Base-by-base conservation (phyloP, 129 eudicot genomes). In the Centella asiatica region DNA sequence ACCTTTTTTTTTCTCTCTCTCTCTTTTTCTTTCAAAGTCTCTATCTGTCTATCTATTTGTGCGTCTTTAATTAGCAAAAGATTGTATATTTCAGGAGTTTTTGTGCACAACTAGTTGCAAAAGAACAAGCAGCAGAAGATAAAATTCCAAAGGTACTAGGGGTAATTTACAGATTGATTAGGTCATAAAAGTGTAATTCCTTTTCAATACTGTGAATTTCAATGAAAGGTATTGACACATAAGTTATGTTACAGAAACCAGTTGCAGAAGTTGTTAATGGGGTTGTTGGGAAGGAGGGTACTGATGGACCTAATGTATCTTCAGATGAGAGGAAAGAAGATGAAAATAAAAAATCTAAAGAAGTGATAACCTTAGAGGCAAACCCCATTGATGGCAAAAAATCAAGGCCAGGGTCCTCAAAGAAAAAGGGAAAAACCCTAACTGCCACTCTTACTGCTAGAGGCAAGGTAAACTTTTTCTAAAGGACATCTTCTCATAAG, bases 401-500 rank as follows among this genome's bases (percentile, higher is more conserved):
- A 46, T 39, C 31, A 14, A 75, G 47, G 37, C 31, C 56, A 44
- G 69, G 46, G 28, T 71, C 74, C 24, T 60, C 71, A 6, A 84
- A 67, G 79, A 86, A 74, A 75, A 65, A 68, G 27, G 55, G 69
- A 2, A 80, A 71, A 62, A 51, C 87, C 32, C 78, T 87, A 32
- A 87, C 94, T 25, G 75, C 90, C 0, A 74, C 73, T 31, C 96
- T 92, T 23, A 71, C 85, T 33, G 98, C 98, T 31, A 75, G 98
- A 50, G 87, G 98, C 86, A 87, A 83, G 81, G 97, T 83, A 39
- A n/a, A n/a, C n/a, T n/a, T n/a, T n/a, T n/a, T n/a, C n/a, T n/a
- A n/a, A n/a, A n/a, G n/a, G n/a, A n/a, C n/a, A n/a, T 19, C 55
- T 67, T 40, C 39, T 3, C 7, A 11, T 0, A 1, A 19, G 4